phyloP scores from a whole-genome alignment of 1,139 yeast genomes.

The Geotrichum klebahnii region DNA sequence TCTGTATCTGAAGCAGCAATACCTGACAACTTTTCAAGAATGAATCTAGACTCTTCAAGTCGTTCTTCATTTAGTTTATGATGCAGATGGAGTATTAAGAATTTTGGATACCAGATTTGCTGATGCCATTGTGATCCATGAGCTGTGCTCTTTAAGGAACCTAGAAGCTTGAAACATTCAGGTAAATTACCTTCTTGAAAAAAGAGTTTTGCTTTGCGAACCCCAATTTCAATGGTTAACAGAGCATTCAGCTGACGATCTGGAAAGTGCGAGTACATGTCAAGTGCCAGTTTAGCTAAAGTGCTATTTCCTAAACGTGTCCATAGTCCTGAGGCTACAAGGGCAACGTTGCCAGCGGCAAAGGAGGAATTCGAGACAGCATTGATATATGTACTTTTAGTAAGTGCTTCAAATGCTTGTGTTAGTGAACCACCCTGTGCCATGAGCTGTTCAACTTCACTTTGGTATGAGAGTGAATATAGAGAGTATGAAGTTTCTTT shows the following conservation, averaged over 20 bases:
- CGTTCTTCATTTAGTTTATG: slow-evolving; percentile 23
- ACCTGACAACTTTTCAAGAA: slow-evolving; percentile 25
- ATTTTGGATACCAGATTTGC: slow-evolving; percentile 30
- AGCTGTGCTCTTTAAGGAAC: slow-evolving; percentile 18
- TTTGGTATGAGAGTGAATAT: slow-evolving; percentile 57
- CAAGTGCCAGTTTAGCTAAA: slow-evolving; percentile 27
- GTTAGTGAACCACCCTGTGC: slow-evolving; percentile 49
- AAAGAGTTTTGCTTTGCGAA: slow-evolving; percentile 24
- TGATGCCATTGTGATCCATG: slow-evolving; percentile 24
- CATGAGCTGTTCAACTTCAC: slow-evolving; percentile 53
- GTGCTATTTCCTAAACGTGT: slow-evolving; percentile 28
- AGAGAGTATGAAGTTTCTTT: slow-evolving; percentile 50
- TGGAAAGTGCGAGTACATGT: slow-evolving; percentile 18
- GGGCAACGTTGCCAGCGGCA: slow-evolving; percentile 32
- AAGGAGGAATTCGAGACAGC: slow-evolving; percentile 36
- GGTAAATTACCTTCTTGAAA: slow-evolving; percentile 25
- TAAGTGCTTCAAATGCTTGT: slow-evolving; percentile 50
- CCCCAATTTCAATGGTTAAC: slow-evolving; percentile 22
- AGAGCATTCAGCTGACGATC: slow-evolving; percentile 19
- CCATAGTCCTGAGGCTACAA: slow-evolving; percentile 35
- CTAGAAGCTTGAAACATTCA: slow-evolving; percentile 24
- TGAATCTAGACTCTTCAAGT: slow-evolving; percentile 23
- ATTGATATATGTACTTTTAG: slow-evolving; percentile 53
- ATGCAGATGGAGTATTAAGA: slow-evolving; percentile 24
- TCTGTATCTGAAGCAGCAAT: slow-evolving; percentile 22